A percentile compares a stretch with the other conserved stretches of the same genome.
phyloP scores from a whole-genome alignment of 176 grass and related monocot genomes.

The Hordeum vulgare region DNA sequence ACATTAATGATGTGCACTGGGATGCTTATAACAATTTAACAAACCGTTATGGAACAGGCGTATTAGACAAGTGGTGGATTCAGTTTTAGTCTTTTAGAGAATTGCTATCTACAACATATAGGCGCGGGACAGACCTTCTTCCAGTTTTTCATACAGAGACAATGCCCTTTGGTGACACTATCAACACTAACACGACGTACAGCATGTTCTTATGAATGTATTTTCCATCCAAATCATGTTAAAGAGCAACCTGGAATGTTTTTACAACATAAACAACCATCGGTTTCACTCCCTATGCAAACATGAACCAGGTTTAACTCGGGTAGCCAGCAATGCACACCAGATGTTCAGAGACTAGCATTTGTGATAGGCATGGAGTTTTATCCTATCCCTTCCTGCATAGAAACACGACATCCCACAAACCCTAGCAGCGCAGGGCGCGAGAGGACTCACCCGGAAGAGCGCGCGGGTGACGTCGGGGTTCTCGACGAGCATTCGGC shows the following conservation, averaged over 20 bases:
- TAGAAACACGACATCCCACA: background rate
- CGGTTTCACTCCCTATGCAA: background rate
- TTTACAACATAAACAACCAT: background rate
- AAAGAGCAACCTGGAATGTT: background rate
- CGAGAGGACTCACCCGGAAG: constrained; percentile 56
- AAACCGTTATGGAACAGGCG: background rate
- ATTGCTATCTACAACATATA: no score
- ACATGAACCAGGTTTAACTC: background rate
- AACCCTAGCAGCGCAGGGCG: background rate
- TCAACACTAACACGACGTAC: background rate
- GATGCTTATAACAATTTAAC: constrained; percentile 1
- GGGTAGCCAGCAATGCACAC: background rate
- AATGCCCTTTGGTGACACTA: background rate
- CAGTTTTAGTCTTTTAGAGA: background rate
- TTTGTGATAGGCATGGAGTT: background rate
- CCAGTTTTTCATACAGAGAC: background rate
- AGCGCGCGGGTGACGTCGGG: constrained; percentile 80
- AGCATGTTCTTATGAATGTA: background rate
- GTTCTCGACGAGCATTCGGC: constrained; percentile 86
- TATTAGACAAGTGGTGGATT: background rate
- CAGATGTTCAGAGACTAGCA: background rate
- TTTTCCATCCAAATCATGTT: background rate
- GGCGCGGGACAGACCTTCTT: no score
- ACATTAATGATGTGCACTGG: background rate
- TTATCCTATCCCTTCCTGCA: background rate